These are phyloP conservation scores for Colletotrichum salicis DNA, from an alignment of 2,329 filamentous ascomycete species.

Conservation along the genomic window DNA sequence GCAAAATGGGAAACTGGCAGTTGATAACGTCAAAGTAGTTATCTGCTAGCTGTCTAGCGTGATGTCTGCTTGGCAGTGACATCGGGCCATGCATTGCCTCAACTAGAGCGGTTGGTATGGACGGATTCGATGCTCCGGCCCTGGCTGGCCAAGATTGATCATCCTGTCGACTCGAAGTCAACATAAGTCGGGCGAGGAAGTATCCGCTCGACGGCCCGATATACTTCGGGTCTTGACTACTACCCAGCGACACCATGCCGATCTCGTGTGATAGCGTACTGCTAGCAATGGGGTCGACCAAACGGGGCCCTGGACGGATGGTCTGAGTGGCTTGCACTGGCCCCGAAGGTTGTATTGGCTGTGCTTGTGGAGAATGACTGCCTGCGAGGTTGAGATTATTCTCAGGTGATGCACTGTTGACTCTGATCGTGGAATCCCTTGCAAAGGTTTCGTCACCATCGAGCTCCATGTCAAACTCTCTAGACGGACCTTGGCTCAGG, in stretches of 20 bases:
- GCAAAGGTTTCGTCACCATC: conserved; percentile 12
- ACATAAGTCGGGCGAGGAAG: conserved; percentile 61
- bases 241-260: conserved; percentile 61
- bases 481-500: conserved; percentile 39
- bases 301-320: conserved; percentile 25
- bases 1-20: conserved; percentile 60
- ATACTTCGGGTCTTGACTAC: conserved; percentile 59
- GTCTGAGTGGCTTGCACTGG: conserved; percentile 30
- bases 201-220: conserved; percentile 67
- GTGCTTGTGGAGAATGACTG: neutral
- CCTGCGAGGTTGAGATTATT: neutral
- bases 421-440: conserved; percentile 33
- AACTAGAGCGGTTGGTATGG: conserved; percentile 43
- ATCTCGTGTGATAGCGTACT: conserved; percentile 58
- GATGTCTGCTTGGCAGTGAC: conserved; percentile 44
- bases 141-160: conserved; percentile 29
- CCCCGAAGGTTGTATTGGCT: neutral
- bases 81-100: conserved; percentile 47
- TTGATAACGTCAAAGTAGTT: conserved; percentile 62
- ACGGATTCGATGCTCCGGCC: neutral
- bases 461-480: conserved; percentile 7
- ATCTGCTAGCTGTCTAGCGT: conserved; percentile 53
- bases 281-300: conserved; percentile 37
- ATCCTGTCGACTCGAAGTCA: conserved; percentile 48
- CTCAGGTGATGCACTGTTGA: conserved; percentile 31